A percentile compares a stretch with the other conserved stretches of the same genome.
Conservation (phyloP, 257 asterid species). For the Gardenia jasminoides region DNA sequence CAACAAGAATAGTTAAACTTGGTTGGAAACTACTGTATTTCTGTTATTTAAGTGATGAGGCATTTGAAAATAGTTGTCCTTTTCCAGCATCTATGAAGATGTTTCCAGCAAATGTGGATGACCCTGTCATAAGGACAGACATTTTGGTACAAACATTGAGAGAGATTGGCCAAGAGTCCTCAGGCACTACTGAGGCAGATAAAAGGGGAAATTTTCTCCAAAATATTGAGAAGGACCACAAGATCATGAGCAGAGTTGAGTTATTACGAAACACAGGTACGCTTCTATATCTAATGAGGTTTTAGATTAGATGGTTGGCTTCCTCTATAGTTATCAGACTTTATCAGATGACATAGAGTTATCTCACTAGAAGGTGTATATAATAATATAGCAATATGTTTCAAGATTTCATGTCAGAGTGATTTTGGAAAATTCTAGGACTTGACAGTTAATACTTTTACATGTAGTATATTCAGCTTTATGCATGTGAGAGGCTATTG, state of each 20-base stretch:
- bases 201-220: conserved; percentile 67
- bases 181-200: conserved; percentile 29
- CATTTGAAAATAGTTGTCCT: conserved; percentile 50
- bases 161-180: conserved; percentile 49
- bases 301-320: neutral
- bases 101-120: conserved; percentile 92
- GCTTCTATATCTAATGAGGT: neutral
- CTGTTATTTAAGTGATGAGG: conserved; percentile 85
- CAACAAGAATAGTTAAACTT: conserved; percentile 58
- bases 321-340: neutral
- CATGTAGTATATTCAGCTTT: neutral
- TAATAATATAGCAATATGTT: neutral
- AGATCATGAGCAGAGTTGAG: conserved; percentile 61
- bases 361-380: neutral
- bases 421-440: neutral
- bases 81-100: conserved; percentile 66
- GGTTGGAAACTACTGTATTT: conserved; percentile 71
- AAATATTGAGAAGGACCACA: conserved; percentile 63
- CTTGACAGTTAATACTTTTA: neutral
- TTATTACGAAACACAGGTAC: conserved; percentile 60
- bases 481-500: neutral
- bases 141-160: conserved; percentile 68
- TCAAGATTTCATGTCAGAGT: neutral
- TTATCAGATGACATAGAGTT: neutral
- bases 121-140: conserved; percentile 82